phyloP scores from a whole-genome alignment of 305 asterid genomes.

The Plantago lanceolata region DNA sequence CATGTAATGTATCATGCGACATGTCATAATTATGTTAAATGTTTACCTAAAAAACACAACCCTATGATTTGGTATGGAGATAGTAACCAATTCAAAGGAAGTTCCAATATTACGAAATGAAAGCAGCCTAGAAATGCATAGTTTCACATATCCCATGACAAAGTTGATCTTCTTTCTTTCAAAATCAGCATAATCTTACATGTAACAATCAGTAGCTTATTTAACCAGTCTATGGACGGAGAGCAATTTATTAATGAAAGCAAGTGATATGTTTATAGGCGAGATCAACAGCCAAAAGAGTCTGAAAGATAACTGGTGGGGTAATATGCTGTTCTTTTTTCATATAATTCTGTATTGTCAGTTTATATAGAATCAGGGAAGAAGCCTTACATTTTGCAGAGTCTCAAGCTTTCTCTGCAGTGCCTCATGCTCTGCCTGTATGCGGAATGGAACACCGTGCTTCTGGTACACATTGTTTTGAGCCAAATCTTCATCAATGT shows the following conservation, averaged over 20 bases:
- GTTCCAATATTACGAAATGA: no score
- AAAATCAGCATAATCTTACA: neutral
- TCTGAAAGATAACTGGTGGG: neutral
- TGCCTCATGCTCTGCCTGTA: slow-evolving; percentile 95
- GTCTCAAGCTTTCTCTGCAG: slow-evolving; percentile 91
- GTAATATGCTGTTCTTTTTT: neutral
- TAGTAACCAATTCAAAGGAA: no score
- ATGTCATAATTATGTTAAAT: no score
- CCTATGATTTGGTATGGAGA: no score
- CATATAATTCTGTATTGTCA: neutral
- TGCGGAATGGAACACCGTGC: slow-evolving; percentile 93
- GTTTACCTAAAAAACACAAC: no score
- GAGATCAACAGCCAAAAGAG: neutral
- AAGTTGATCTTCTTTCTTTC: neutral
- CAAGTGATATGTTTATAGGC: neutral
- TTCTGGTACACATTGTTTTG: slow-evolving; percentile 83
- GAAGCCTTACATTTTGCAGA: slow-evolving; percentile 68
- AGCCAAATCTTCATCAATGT: slow-evolving; percentile 86
- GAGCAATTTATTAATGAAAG: neutral
- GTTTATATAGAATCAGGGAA: neutral
- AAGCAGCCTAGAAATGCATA: no score
- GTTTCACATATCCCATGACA: no score
- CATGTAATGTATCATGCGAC: no score
- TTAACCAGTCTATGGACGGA: neutral
- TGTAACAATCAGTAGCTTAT: neutral